Evolutionary conservation across 2,329 filamentous ascomycete species (phyloP).

Genomic region (Talaromyces sp.): DNA sequence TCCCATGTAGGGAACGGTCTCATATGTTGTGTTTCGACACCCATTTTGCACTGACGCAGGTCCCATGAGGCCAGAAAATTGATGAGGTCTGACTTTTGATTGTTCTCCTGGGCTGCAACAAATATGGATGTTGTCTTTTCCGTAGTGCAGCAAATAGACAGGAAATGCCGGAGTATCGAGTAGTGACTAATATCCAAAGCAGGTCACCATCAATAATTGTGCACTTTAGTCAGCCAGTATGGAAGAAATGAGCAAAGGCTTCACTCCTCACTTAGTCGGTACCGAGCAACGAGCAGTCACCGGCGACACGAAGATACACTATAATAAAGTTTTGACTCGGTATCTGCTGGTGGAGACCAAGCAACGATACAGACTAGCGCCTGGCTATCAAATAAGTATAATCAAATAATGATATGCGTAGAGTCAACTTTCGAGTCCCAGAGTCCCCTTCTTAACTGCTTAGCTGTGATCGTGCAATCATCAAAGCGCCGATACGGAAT

Average conservation of each 20-base stretch:
- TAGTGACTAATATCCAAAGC: background rate
- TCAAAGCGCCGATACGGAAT: background rate
- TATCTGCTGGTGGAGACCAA: background rate
- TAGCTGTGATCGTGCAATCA: background rate
- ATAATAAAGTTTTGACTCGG: background rate
- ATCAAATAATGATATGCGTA: background rate
- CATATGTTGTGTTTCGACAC: background rate
- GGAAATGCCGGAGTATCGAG: background rate
- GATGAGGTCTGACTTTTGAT: background rate
- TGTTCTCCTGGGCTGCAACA: background rate
- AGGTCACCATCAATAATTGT: background rate
- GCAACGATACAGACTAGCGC: background rate
- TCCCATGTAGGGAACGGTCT: background rate
- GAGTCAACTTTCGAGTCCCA: background rate
- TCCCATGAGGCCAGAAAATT: background rate
- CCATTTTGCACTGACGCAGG: background rate
- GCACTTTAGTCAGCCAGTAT: background rate
- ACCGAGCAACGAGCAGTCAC: background rate
- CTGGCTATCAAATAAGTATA: background rate
- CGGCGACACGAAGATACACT: too few relatives aligned
- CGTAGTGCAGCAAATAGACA: background rate
- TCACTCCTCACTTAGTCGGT: background rate
- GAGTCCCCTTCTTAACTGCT: background rate
- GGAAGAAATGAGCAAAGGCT: background rate
- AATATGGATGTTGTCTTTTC: background rate